These are phyloP conservation scores for Coemansia sp. DNA, from an alignment of 192 early-diverging fungal genomes.

Conservation along the genomic window DNA sequence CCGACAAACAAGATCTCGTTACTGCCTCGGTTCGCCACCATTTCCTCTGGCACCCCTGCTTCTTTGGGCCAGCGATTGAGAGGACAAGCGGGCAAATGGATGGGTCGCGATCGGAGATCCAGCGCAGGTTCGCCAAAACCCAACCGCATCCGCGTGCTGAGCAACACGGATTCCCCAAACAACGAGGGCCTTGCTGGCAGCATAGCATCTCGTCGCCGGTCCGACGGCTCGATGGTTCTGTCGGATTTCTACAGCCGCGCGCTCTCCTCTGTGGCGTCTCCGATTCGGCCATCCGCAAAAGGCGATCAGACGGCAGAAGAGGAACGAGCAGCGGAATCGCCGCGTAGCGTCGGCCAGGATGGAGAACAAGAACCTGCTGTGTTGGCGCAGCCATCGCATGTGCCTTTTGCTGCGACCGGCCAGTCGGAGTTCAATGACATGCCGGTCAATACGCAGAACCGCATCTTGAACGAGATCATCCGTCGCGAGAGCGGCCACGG, in stretches of 20 bases:
- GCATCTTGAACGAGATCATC: conserved; percentile 64
- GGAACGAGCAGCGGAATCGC: neutral
- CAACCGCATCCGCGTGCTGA: conserved; percentile 6
- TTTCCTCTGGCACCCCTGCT: conserved; percentile 4
- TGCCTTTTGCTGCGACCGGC: neutral
- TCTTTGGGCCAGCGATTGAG: neutral
- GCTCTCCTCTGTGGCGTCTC: conserved; percentile 2
- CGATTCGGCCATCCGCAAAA: neutral
- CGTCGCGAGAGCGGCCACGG: conserved; percentile 45
- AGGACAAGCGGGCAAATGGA: neutral
- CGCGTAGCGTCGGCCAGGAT: neutral
- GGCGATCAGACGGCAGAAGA: neutral
- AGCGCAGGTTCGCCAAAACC: conserved; percentile 1
- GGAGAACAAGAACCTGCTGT: neutral
- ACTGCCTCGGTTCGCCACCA: conserved; percentile 14
- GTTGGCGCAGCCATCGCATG: neutral
- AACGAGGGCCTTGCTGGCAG: neutral
- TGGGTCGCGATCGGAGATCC: conserved; percentile 1
- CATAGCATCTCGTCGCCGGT: conserved; percentile 21
- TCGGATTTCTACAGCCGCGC: conserved; percentile 25
- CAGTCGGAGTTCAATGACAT: conserved; percentile 57
- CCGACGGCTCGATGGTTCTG: conserved; percentile 44
- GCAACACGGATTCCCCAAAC: neutral
- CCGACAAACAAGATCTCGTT: neutral
- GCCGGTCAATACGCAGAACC: conserved; percentile 51